phyloP scores from a whole-genome alignment of 106 monocot genomes.

The Phalaenopsis aphrodite region DNA sequence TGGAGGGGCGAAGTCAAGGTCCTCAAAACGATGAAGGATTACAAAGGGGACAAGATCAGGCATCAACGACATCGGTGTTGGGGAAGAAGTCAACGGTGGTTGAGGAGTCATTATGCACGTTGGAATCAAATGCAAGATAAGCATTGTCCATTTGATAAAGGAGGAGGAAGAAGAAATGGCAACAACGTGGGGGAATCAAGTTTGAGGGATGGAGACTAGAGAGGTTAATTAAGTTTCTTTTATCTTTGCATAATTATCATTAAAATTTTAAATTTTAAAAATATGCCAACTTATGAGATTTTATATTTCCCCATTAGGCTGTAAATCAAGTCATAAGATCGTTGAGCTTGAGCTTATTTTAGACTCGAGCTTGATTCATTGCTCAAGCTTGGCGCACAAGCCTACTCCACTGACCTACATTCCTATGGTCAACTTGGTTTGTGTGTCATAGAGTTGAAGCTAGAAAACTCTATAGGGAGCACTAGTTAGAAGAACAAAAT shows the following conservation, averaged over 20 bases:
- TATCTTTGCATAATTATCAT: neutral
- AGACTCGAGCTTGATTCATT: too few species aligned
- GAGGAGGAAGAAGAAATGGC: neutral
- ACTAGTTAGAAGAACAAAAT: too few species aligned
- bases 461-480: too few species aligned
- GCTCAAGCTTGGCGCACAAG: too few species aligned
- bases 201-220: neutral
- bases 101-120: neutral
- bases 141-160: neutral
- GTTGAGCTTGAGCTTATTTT: too few species aligned
- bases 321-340: neutral
- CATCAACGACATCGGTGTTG: too few species aligned
- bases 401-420: too few species aligned
- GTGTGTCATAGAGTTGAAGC: too few species aligned
- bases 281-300: neutral
- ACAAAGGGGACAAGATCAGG: neutral
- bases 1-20: neutral
- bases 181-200: neutral
- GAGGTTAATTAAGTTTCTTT: neutral
- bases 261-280: neutral
- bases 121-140: neutral
- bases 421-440: too few species aligned
- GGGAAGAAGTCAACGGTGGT: neutral
- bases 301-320: neutral
- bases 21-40: neutral